Evolutionary conservation across 1,284 basidiomycete species (phyloP), one percentile per base, ranked within the genome.

Genomic region (Ustilago tritici): DNA sequence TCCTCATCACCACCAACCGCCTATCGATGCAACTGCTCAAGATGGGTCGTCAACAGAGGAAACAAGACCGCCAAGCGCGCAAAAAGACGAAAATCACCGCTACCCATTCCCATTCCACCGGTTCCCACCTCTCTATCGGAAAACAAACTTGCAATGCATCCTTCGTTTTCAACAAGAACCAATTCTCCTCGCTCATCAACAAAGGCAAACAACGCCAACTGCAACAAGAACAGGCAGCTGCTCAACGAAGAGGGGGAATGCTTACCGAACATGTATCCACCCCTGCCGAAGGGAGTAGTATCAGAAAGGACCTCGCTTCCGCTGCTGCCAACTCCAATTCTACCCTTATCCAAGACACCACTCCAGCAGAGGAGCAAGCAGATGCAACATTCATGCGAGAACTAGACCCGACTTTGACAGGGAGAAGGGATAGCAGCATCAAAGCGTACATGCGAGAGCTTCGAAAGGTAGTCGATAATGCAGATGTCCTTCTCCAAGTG

Each of bases 381-480:
- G 50, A 64, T 3, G 43, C 43, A 9, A 58, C 46, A 52, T 57
- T 58, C 11, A 43, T 19, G 34, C 32, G 58, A 1, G 66, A 61
- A 28, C 46, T 79, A 28, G 73, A 79, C 43, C 67, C 65, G 2
- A 75, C 79, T 12, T 40, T 81, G 12, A 80, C 71, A 1, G 77
- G 77, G 0, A 50, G 67, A n/a, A 66, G 75, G 14, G 85, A 87
- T 70, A 76, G 82, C 28, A 85, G 81, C 36, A 70, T 87, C 59
- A 86, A 86, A 59, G 77, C 87, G 32, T 87, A 87, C 72, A 87
- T 87, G 66, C 82, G 84, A 64, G 86, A 87, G 66, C 88, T 99
- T 40, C 91, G 95, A 87, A 95, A 94, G 88, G 95, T 99, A 54
- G 92, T 99, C 66, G 94, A 97, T 79, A 90, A 95, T 79, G 92